Conservation (phyloP, 495 filamentous ascomycete genomes). For the Aspergillus incahuasiensis region DNA sequence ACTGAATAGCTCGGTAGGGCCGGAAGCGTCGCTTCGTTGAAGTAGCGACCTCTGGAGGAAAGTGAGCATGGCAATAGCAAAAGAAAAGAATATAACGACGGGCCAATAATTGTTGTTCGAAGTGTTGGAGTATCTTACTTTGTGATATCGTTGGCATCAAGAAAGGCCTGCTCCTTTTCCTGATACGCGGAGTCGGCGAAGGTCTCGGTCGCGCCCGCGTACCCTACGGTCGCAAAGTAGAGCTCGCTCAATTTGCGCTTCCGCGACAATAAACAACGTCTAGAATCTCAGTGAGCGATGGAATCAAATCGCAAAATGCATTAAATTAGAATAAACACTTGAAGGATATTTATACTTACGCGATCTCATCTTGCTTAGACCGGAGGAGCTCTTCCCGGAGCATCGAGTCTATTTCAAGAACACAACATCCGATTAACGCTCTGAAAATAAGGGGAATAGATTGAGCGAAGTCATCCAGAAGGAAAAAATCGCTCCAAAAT, state of each 20-base stretch:
- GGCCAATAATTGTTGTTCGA: conserved; percentile 17
- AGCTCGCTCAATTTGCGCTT: conserved; percentile 82
- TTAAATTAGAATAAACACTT: conserved; percentile 15
- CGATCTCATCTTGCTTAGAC: conserved; percentile 59
- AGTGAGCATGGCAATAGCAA: conserved; percentile 27
- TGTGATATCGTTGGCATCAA: conserved; percentile 68
- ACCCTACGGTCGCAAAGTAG: conserved; percentile 54
- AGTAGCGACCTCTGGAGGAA: conserved; percentile 58
- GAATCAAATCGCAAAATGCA: conserved; percentile 13
- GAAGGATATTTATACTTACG: conserved; percentile 47
- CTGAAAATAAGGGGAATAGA: conserved; percentile 41
- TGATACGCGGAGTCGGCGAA: conserved; percentile 49
- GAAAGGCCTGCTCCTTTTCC: conserved; percentile 54
- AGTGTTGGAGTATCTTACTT: conserved; percentile 54
- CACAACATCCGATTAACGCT: conserved; percentile 58
- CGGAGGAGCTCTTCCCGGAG: conserved; percentile 54
- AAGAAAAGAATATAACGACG: conserved; percentile 6
- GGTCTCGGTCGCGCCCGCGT: conserved; percentile 48
- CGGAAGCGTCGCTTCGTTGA: conserved; percentile 69
- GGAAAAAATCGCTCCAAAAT: conserved; percentile 44
- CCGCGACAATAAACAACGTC: conserved; percentile 69
- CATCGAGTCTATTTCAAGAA: conserved; percentile 50
- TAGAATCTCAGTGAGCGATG: conserved; percentile 42
- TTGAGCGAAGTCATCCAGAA: conserved; percentile 48
- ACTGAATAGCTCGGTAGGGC: conserved; percentile 44